Conservation (phyloP, 768 basidiomycete species). For the Mycena polygramma region DNA sequence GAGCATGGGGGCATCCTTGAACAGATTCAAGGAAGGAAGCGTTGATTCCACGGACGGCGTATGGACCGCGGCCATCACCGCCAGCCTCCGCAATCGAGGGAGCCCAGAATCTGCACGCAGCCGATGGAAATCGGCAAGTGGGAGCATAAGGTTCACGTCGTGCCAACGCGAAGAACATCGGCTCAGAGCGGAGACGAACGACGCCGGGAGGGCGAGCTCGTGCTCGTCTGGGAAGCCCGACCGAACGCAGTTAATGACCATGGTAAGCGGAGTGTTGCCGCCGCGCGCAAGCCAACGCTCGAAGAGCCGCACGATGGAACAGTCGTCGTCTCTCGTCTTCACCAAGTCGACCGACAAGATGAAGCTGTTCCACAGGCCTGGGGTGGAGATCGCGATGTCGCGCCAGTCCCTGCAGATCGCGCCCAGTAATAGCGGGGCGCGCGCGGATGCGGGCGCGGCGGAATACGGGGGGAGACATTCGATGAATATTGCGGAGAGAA, state of each 20-base stretch:
- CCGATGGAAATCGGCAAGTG: slow-evolving; percentile 18
- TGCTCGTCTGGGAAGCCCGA: no score
- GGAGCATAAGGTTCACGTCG: slow-evolving; percentile 22
- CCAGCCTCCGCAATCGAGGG: slow-evolving; percentile 11
- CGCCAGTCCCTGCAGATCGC: slow-evolving; percentile 18
- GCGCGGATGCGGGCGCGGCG: slow-evolving; percentile 13
- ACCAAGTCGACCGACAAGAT: slow-evolving; percentile 19
- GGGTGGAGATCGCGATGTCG: slow-evolving; percentile 10
- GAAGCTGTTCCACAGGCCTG: slow-evolving; percentile 25
- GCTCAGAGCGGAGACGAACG: slow-evolving; percentile 9
- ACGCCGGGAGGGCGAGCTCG: neutral
- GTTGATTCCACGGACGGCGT: neutral
- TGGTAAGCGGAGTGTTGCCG: slow-evolving; percentile 17
- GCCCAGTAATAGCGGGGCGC: slow-evolving; percentile 20
- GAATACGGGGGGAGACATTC: slow-evolving; percentile 21
- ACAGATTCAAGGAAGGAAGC: slow-evolving; percentile 2
- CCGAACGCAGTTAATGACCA: slow-evolving; percentile 10
- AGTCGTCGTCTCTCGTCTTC: slow-evolving; percentile 1
- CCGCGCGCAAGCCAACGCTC: slow-evolving; percentile 25
- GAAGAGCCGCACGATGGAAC: slow-evolving; percentile 17
- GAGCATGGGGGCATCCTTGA: slow-evolving; percentile 13
- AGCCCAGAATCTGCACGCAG: slow-evolving; percentile 17
- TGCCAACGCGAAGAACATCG: slow-evolving; percentile 17
- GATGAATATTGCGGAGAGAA: slow-evolving; percentile 25
- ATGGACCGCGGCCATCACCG: neutral